These are phyloP conservation scores for Gentiana macrophylla DNA, from an alignment of 257 asterid genomes.

Conservation along the genomic window DNA sequence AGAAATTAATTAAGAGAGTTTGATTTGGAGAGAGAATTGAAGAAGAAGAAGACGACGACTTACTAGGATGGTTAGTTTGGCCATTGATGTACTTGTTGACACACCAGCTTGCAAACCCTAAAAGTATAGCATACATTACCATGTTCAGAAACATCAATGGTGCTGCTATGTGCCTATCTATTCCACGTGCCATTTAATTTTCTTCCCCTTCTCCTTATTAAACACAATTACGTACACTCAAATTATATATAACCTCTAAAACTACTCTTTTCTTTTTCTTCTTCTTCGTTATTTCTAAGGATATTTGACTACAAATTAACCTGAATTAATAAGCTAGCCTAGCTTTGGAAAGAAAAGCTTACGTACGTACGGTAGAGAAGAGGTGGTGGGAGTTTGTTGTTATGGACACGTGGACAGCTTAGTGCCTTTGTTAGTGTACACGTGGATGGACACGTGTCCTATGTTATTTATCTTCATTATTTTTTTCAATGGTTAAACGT, in stretches of 20 bases:
- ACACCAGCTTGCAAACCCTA: constrained; percentile 91
- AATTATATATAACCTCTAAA: not conserved
- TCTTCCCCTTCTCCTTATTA: not conserved
- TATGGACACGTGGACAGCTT: constrained; percentile 16
- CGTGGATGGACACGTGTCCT: constrained; percentile 25
- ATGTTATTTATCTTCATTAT: not conserved
- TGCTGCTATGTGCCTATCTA: constrained; percentile 63
- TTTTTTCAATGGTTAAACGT: not conserved
- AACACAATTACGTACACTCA: too few relatives aligned
- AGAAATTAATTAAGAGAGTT: not conserved
- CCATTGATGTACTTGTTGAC: constrained; percentile 67
- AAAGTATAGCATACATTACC: constrained; percentile 53
- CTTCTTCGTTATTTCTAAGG: not conserved
- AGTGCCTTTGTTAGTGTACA: constrained; percentile 12
- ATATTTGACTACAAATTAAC: too few relatives aligned
- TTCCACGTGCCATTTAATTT: constrained; percentile 70
- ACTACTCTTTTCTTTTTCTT: not conserved
- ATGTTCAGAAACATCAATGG: constrained; percentile 72
- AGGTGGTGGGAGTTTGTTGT: not conserved
- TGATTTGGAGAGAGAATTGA: not conserved
- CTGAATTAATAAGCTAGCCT: not conserved
- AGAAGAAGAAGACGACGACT: not conserved
- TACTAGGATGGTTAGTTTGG: constrained; percentile 75
- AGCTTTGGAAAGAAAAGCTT: constrained; percentile 1
- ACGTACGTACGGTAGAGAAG: not conserved